Conservation (phyloP, 1,139 yeast genomes). For the Yarrowia galli region DNA sequence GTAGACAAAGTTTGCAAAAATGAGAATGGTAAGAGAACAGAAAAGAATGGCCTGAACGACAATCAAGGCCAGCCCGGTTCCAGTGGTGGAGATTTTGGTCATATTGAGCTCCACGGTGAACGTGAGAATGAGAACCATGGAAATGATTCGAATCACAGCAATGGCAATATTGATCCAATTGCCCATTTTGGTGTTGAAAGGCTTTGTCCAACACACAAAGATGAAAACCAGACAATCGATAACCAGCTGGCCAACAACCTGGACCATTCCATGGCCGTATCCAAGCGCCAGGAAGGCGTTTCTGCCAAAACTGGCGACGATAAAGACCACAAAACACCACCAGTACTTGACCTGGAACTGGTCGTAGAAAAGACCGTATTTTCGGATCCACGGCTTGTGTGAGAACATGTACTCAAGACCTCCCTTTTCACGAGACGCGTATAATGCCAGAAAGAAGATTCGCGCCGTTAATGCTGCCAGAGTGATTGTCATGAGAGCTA, state of each 20-base stretch:
- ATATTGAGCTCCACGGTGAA: conserved; percentile 49
- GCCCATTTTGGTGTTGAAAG: conserved; percentile 50
- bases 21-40: conserved; percentile 45
- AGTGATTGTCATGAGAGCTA: conserved; percentile 47
- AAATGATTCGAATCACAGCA: conserved; percentile 47
- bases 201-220: conserved; percentile 44
- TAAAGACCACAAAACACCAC: conserved; percentile 50
- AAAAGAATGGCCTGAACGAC: conserved; percentile 48
- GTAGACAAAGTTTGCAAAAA: conserved; percentile 42
- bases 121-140: conserved; percentile 47
- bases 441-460: conserved; percentile 46
- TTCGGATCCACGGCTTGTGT: conserved; percentile 49
- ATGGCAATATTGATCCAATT: conserved; percentile 48
- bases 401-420: conserved; percentile 46
- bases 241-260: conserved; percentile 49
- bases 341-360: conserved; percentile 49
- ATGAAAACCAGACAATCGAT: conserved; percentile 45
- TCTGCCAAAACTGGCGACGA: conserved; percentile 47
- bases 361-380: conserved; percentile 50
- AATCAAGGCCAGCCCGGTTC: conserved; percentile 48
- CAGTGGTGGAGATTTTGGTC: conserved; percentile 46
- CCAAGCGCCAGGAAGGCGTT: conserved; percentile 51
- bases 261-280: conserved; percentile 49
- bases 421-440: conserved; percentile 44
- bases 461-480: conserved; percentile 45